phyloP scores from a whole-genome alignment of 495 filamentous ascomycete genomes.

The Glarea lozoyensis region DNA sequence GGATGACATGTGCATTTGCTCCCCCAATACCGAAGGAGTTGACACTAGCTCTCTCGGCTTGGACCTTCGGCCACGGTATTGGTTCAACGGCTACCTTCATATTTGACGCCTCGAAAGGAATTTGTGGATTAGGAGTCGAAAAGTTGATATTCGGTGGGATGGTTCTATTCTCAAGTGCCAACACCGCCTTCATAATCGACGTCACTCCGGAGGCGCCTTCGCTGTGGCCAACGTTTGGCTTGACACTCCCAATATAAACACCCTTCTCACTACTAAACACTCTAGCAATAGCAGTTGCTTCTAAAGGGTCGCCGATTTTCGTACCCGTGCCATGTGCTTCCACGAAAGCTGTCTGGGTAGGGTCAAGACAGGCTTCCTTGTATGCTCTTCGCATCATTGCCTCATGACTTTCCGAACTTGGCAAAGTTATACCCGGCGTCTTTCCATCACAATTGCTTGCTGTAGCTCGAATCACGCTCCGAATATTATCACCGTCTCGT shows the following conservation, averaged over 20 bases:
- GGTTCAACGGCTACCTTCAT: conserved; percentile 18
- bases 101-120: conserved; percentile 26
- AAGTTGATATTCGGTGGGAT: conserved; percentile 38
- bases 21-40: conserved; percentile 49
- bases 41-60: conserved; percentile 8
- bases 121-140: conserved; percentile 24
- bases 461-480: conserved; percentile 51
- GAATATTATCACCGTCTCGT: conserved; percentile 43
- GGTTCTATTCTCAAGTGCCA: conserved; percentile 47
- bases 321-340: conserved; percentile 38
- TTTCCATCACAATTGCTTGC: conserved; percentile 54
- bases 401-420: conserved; percentile 46
- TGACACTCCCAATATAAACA: conserved; percentile 11
- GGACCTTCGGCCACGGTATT: conserved; percentile 8
- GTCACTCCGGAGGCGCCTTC: conserved; percentile 50
- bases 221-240: conserved; percentile 29
- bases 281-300: conserved; percentile 45
- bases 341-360: conserved; percentile 33
- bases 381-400: conserved; percentile 45
- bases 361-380: conserved; percentile 31
- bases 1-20: conserved; percentile 45
- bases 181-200: conserved; percentile 44
- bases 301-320: conserved; percentile 43
- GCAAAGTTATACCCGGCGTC: conserved; percentile 49
- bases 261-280: conserved; percentile 25